Evolutionary conservation across 257 asterid species (phyloP).

Genomic region (Petunia secreta): DNA sequence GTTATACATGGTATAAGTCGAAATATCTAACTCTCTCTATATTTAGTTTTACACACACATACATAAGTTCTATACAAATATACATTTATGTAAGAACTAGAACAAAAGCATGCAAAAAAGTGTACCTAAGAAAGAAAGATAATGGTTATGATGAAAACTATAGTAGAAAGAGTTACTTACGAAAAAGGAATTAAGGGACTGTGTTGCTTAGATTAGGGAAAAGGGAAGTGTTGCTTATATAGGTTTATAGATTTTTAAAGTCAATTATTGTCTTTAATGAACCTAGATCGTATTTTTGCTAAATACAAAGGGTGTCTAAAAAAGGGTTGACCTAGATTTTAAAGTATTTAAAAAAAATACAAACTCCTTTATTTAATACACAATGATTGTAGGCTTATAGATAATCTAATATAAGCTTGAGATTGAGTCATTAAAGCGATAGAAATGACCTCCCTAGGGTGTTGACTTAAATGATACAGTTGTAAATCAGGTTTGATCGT

Average conservation of each 20-base stretch:
- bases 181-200: not conserved
- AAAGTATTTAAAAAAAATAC: not conserved
- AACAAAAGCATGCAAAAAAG: not conserved
- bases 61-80: no score
- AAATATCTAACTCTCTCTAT: no score
- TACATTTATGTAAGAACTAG: no score
- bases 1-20: not conserved
- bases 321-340: not conserved
- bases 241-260: not conserved
- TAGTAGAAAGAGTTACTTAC: not conserved
- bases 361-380: no score
- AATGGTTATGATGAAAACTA: not conserved
- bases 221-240: not conserved
- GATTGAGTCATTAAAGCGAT: no score
- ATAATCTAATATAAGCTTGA: no score
- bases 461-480: no score
- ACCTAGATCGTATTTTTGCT: not conserved
- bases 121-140: not conserved
- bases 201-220: not conserved
- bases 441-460: no score
- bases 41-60: no score
- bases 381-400: no score
- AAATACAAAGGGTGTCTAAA: not conserved
- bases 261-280: slow-evolving; percentile 20
- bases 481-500: no score